Evolutionary conservation across 2,329 filamentous ascomycete species (phyloP).

Genomic region (Penicillium sp.): DNA sequence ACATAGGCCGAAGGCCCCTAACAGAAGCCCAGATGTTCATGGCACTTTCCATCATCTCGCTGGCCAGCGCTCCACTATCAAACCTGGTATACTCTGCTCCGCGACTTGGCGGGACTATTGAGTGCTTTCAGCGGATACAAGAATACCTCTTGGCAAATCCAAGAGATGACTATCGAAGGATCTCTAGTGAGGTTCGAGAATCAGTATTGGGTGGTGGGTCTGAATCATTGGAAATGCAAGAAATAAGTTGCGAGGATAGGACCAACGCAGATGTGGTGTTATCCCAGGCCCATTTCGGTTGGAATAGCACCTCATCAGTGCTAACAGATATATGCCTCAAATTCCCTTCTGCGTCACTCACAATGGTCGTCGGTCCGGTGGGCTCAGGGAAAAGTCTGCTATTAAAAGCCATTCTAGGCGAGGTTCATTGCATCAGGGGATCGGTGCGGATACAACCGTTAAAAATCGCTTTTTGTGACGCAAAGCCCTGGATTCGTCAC

Average conservation of each 20-base stretch:
- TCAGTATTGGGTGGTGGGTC: not conserved
- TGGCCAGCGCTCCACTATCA: constrained; percentile 21
- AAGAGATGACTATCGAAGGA: constrained; percentile 32
- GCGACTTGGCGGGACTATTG: constrained; percentile 32
- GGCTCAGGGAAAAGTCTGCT: constrained; percentile 53
- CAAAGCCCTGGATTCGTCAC: not conserved
- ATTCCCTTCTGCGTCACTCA: constrained; percentile 41
- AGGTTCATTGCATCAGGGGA: constrained; percentile 33
- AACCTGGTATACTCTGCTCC: constrained; percentile 25
- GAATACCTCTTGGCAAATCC: constrained; percentile 41
- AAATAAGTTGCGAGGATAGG: not conserved
- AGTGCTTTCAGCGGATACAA: constrained; percentile 42
- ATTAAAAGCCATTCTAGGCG: constrained; percentile 45
- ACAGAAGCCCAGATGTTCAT: constrained; percentile 26
- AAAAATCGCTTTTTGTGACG: constrained; percentile 26
- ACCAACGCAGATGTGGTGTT: not conserved
- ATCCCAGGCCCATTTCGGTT: constrained; percentile 1
- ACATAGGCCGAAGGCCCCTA: constrained; percentile 16
- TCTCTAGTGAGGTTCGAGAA: not conserved
- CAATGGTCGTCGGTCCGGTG: constrained; percentile 48
- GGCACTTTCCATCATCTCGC: constrained; percentile 22
- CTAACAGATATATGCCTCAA: constrained; percentile 30
- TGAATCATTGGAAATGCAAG: not conserved
- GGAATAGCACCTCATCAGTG: not conserved
- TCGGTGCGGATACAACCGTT: constrained; percentile 25